Evolutionary conservation across 495 filamentous ascomycete genomes (phyloP), one percentile per base, ranked within the genome.

Genomic region (Clohesyomyces aquaticus): DNA sequence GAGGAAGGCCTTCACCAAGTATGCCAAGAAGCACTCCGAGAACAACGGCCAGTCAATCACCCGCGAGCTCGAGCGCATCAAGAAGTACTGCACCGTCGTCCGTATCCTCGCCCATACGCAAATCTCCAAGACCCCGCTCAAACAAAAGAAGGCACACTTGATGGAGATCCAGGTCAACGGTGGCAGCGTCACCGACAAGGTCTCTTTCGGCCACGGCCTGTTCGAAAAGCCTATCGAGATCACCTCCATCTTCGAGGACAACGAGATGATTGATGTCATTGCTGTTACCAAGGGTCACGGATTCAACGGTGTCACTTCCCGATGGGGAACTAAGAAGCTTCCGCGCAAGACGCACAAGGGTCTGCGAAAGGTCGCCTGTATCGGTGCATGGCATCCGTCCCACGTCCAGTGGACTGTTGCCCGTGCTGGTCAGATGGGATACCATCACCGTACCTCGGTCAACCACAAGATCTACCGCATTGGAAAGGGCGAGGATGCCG

Each of bases 1-100:
- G 93, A 98, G 96, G 91, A 99, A 99, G 92, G 95, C 95, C 60
- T 99, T 98, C 85, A 99, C 95, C 84, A 96, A 95, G 85, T 99
- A 99, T 82, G 90, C 95, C 85, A 98, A 97, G 91, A 93, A 96
- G 86, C 91, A 98, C 88, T 89, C 95, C 70, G 92, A 96, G 79
- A 88, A 81, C 82, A 87, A 75, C 80, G 93, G 90, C 73, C 82
- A 90, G 72, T 89, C 91, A 69, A 88, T 98, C 83, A 90, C 88
- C 78, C 88, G 90, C 77, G 95, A 99, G 82, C 88, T 98, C 71
- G 93, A 96, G 86, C 93, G 95, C 80, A 97, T 99, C 83, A 96
- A 96, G 91, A 97, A 96, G 84, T 99, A 98, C 91, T 98, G 95
- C 91, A 93, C 92, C 73, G 93, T 98, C 81, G 93, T 99, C 82